phyloP scores from a whole-genome alignment of 305 asterid species.

The Salvia sclarea region DNA sequence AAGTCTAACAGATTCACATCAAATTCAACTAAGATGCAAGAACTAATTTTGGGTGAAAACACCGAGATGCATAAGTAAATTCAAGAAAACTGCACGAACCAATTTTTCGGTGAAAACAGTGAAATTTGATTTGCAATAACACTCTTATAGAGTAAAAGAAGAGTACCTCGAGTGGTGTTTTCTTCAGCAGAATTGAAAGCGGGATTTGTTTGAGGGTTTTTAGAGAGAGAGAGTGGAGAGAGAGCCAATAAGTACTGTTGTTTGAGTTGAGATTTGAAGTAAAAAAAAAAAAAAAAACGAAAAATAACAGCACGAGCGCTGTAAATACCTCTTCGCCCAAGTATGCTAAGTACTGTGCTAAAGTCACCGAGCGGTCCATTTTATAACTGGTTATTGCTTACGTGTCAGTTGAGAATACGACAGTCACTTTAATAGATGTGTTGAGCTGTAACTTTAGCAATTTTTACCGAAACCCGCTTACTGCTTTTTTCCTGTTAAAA shows the following conservation, averaged over 20 bases:
- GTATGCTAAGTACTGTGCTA: slow-evolving; percentile 21
- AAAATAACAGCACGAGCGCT: slow-evolving; percentile 5
- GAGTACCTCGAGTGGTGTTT: slow-evolving; percentile 47
- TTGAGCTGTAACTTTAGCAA: neutral
- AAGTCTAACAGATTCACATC: slow-evolving; percentile 29
- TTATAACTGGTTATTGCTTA: neutral
- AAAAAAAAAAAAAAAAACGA: neutral
- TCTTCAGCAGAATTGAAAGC: slow-evolving; percentile 38
- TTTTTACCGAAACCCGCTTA: too few relatives aligned
- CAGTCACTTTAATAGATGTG: neutral
- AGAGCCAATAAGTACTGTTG: slow-evolving; percentile 19
- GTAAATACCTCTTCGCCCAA: slow-evolving; percentile 24
- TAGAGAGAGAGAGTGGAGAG: slow-evolving; percentile 29
- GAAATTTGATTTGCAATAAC: slow-evolving; percentile 27
- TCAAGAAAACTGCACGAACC: slow-evolving; percentile 28
- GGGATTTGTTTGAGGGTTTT: slow-evolving; percentile 40
- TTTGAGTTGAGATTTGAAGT: slow-evolving; percentile 31
- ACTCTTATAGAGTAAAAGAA: slow-evolving; percentile 21
- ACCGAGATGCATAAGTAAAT: slow-evolving; percentile 23
- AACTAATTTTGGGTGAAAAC: neutral
- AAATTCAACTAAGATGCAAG: slow-evolving; percentile 27
- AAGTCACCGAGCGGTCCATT: neutral
- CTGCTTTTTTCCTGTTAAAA: too few relatives aligned
- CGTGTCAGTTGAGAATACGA: neutral
- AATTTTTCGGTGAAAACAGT: neutral